These are phyloP conservation scores for Eutypella sp. DNA, from an alignment of 2,329 filamentous ascomycete species.

Conservation along the genomic window DNA sequence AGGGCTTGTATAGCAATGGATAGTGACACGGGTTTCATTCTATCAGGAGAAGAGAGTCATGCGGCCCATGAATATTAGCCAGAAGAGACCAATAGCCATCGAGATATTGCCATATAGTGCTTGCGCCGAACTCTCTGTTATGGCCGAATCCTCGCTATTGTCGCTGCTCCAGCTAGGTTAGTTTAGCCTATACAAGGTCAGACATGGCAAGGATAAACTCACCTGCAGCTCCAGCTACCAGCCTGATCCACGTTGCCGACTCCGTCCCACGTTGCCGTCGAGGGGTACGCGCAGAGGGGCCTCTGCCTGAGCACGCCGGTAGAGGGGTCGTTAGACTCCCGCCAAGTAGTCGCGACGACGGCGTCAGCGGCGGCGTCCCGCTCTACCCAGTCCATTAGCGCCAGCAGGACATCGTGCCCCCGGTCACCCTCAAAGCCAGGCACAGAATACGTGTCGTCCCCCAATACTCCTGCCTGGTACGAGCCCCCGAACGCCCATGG, in stretches of 20 bases:
- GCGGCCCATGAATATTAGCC: no score
- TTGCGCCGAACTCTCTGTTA: no score
- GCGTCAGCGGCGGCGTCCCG: conserved; percentile 25
- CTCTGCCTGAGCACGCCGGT: conserved; percentile 38
- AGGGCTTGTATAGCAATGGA: no score
- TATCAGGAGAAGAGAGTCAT: no score
- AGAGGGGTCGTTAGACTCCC: conserved; percentile 15
- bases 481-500: conserved; percentile 36
- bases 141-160: no score
- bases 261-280: conserved; percentile 30
- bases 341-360: conserved; percentile 32
- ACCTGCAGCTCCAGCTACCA: conserved; percentile 31
- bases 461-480: conserved; percentile 22
- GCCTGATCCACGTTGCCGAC: conserved; percentile 27
- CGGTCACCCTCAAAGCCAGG: conserved; percentile 29
- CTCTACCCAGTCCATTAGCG: conserved; percentile 34
- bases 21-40: no score
- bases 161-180: no score
- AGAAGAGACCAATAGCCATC: no score
- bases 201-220: no score
- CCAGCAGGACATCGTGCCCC: conserved; percentile 32
- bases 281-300: conserved; percentile 39
- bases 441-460: conserved; percentile 27
- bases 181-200: no score
- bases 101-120: no score